Conservation (phyloP, 208 protist genomes). For the Phytomonas francai region DNA sequence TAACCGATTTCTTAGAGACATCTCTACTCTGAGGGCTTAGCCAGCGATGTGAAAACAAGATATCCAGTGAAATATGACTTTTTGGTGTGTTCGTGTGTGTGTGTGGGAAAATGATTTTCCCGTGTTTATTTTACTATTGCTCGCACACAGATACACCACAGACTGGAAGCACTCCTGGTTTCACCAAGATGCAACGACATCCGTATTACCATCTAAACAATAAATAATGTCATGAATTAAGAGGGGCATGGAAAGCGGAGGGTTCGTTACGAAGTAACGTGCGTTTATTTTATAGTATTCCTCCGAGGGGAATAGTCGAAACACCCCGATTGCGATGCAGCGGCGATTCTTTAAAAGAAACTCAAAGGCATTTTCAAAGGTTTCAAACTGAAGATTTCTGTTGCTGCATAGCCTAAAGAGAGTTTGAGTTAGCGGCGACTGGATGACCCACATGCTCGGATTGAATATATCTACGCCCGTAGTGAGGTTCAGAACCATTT, state of each 20-base stretch:
- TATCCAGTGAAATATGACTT: neutral
- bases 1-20: neutral
- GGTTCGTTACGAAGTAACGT: conserved; percentile 87
- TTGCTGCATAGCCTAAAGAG: conserved; percentile 79
- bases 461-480: conserved; percentile 61
- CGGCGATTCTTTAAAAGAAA: conserved; percentile 55
- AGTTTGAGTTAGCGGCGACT: conserved; percentile 28
- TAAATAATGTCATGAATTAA: conserved; percentile 82
- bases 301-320: conserved; percentile 56
- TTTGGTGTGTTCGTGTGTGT: conserved; percentile 4
- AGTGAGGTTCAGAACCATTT: conserved; percentile 66
- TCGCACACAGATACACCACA: neutral
- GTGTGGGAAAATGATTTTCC: neutral
- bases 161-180: neutral
- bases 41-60: neutral
- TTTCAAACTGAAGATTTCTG: conserved; percentile 55
- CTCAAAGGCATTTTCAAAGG: conserved; percentile 74
- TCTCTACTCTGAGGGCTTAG: neutral
- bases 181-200: neutral
- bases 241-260: conserved; percentile 56
- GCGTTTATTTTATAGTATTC: conserved; percentile 46
- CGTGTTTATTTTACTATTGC: neutral
- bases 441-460: conserved; percentile 42
- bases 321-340: conserved; percentile 81
- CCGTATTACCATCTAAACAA: conserved; percentile 36